Evolutionary conservation across 2,329 filamentous ascomycete genomes (phyloP).

Genomic region (Botrytis sinoallii): DNA sequence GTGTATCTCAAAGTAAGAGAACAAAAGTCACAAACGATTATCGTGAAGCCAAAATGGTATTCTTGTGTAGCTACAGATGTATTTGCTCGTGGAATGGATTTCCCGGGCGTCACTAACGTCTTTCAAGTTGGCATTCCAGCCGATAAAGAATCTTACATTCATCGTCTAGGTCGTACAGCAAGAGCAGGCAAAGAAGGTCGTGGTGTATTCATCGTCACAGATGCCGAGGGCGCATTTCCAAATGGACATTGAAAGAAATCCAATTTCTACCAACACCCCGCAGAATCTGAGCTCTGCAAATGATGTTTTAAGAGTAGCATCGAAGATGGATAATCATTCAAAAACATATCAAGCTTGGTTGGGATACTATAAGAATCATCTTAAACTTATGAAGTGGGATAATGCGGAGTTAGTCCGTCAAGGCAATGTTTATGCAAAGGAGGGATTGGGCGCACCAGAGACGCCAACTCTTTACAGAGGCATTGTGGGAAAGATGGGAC

Average conservation of each 20-base stretch:
- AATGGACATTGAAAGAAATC: constrained; percentile 52
- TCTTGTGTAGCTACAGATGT: constrained; percentile 74
- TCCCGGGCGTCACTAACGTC: constrained; percentile 76
- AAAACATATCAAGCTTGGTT: constrained; percentile 57
- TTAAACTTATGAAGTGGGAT: constrained; percentile 43
- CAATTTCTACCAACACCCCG: constrained; percentile 46
- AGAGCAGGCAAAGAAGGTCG: constrained; percentile 71
- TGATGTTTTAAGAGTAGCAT: constrained; percentile 42
- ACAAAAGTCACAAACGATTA: constrained; percentile 71
- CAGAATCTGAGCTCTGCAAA: constrained; percentile 46
- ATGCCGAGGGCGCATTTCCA: constrained; percentile 53
- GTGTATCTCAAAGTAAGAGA: constrained; percentile 66
- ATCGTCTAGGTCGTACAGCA: constrained; percentile 72
- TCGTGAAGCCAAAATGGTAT: constrained; percentile 61
- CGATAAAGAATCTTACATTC: constrained; percentile 70
- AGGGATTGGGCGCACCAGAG: constrained; percentile 47
- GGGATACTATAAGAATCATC: constrained; percentile 51
- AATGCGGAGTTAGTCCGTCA: constrained; percentile 44
- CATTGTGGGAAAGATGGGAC: constrained; percentile 55
- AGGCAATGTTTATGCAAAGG: constrained; percentile 50
- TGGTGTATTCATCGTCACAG: constrained; percentile 63
- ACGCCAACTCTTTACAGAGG: constrained; percentile 48
- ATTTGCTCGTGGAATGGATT: constrained; percentile 79
- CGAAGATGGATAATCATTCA: constrained; percentile 46
- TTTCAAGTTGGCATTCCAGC: constrained; percentile 67